These are phyloP conservation scores for Candolleomyces eurysporus DNA, from an alignment of 768 basidiomycete species.

Conservation along the genomic window DNA sequence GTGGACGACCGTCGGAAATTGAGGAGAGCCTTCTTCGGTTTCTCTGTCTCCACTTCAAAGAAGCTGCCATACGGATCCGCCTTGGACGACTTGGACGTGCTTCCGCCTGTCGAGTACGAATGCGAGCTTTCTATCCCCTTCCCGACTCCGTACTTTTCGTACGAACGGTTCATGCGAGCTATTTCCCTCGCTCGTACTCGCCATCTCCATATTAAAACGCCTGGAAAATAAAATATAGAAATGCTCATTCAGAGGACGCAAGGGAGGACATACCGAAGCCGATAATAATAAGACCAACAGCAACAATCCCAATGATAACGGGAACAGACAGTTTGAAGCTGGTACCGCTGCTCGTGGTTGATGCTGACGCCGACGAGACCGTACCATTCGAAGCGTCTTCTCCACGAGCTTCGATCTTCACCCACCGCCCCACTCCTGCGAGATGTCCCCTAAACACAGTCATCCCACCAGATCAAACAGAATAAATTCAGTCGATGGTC, in stretches of 20 bases:
- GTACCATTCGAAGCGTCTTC: not conserved
- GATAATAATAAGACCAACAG: slow-evolving; percentile 1
- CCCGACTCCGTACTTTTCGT: slow-evolving; percentile 10
- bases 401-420: not conserved
- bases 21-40: slow-evolving; percentile 4
- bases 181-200: slow-evolving; percentile 1
- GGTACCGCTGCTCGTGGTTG: too few species aligned
- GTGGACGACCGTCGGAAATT: slow-evolving; percentile 1
- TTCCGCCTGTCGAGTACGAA: not conserved
- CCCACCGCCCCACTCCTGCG: not conserved
- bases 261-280: slow-evolving; percentile 3
- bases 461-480: not conserved
- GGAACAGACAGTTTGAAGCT: not conserved
- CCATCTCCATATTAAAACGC: slow-evolving; percentile 8
- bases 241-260: not conserved
- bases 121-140: slow-evolving; percentile 5
- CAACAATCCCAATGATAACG: slow-evolving; percentile 5
- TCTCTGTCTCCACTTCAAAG: slow-evolving; percentile 8
- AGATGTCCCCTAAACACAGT: not conserved
- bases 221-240: not conserved
- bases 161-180: slow-evolving; percentile 2
- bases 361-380: not conserved
- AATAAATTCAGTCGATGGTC: not conserved
- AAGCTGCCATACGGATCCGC: slow-evolving; percentile 9
- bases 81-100: slow-evolving; percentile 1